These are phyloP conservation scores for Trichophyton verrucosum DNA, from an alignment of 2,329 filamentous ascomycete genomes.

Conservation along the genomic window DNA sequence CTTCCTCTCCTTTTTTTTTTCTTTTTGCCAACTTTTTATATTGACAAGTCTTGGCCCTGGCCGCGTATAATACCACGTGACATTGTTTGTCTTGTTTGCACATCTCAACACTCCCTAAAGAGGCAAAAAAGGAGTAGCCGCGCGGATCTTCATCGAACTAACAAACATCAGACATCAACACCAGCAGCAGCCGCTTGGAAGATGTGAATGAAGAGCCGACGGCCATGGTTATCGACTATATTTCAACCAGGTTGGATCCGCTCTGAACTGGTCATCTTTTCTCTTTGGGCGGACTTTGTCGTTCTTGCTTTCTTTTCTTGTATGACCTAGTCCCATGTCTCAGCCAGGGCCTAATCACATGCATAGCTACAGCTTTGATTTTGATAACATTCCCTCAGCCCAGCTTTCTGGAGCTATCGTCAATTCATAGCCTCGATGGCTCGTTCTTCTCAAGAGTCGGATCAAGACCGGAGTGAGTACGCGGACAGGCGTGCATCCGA, in stretches of 20 bases:
- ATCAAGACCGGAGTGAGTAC: not conserved
- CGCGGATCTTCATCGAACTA: not conserved
- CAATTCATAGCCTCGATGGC: not conserved
- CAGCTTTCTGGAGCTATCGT: not conserved
- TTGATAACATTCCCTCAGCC: not conserved
- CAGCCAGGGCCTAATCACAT: not conserved
- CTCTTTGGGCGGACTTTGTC: not conserved
- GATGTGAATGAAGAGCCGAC: not conserved
- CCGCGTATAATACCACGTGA: not conserved
- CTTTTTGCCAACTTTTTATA: not conserved
- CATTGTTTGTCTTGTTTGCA: constrained; percentile 11
- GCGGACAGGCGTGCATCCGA: not conserved
- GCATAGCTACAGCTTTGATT: not conserved
- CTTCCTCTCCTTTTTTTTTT: not conserved
- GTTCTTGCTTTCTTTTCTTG: not conserved
- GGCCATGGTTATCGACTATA: not conserved
- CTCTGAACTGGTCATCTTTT: not conserved
- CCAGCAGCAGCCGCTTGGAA: not conserved
- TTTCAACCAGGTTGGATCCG: not conserved
- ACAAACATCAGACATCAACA: not conserved
- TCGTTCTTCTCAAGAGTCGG: not conserved
- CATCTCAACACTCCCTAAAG: not conserved
- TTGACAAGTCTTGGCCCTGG: not conserved
- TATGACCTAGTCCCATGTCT: not conserved
- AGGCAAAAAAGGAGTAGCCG: not conserved